Evolutionary conservation across 2,329 filamentous ascomycete genomes (phyloP).

Genomic region (Alternaria atra): DNA sequence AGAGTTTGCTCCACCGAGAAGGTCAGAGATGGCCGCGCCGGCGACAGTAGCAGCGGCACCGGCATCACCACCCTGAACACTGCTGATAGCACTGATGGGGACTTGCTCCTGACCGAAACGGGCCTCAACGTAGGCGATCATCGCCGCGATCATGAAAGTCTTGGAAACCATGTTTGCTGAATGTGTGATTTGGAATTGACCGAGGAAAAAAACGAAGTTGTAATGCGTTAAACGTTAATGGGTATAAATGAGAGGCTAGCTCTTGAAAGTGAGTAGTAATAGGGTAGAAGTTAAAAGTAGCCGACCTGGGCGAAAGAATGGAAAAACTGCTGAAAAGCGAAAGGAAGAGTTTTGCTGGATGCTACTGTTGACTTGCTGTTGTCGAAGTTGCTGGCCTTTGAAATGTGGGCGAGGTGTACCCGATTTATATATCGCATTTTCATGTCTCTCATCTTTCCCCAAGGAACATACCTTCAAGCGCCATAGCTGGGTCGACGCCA

Average conservation of each 20-base stretch:
- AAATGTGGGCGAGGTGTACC: constrained; percentile 13
- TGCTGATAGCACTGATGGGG: constrained; percentile 64
- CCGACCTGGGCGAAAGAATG: constrained; percentile 46
- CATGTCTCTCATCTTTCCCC: neutral
- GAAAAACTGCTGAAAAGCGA: constrained; percentile 30
- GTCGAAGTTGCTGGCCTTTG: constrained; percentile 40
- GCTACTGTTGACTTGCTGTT: constrained; percentile 25
- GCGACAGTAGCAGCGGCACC: constrained; percentile 71
- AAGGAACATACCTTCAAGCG: constrained; percentile 18
- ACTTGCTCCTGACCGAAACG: constrained; percentile 71
- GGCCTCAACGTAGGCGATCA: constrained; percentile 49
- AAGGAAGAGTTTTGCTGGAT: constrained; percentile 29
- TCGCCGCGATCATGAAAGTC: constrained; percentile 38
- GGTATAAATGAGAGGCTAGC: constrained; percentile 45
- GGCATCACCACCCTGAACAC: constrained; percentile 63
- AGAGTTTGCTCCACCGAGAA: constrained; percentile 71
- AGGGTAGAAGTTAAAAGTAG: constrained; percentile 11
- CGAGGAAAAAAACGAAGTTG: neutral
- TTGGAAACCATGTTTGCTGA: constrained; percentile 47
- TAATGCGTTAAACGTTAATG: constrained; percentile 4
- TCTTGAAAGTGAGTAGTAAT: constrained; percentile 33
- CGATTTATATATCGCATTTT: constrained; percentile 40
- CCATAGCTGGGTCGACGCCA: constrained; percentile 27
- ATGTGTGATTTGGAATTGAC: constrained; percentile 6
- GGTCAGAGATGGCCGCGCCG: constrained; percentile 67